Conservation (phyloP, 2,329 filamentous ascomycete genomes). For the Ophiostoma pallidulum region DNA sequence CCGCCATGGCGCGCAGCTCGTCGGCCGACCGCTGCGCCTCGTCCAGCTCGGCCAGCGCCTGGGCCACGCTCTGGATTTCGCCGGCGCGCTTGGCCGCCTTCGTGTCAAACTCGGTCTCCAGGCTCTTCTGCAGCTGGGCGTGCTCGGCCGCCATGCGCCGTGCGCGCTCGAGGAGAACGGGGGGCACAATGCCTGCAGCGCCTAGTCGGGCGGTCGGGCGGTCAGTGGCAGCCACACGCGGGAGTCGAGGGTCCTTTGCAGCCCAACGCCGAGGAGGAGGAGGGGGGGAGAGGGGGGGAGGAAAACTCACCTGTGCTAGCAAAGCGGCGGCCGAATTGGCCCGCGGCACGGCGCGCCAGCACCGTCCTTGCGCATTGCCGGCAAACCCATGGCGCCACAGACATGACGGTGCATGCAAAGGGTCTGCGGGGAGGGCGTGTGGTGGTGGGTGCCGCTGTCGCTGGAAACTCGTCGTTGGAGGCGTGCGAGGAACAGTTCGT, state of each 20-base stretch:
- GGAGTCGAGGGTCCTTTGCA: too few relatives aligned
- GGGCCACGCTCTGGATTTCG: slow-evolving; percentile 48
- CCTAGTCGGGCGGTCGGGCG: not conserved
- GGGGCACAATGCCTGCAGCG: slow-evolving; percentile 31
- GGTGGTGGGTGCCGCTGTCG: not conserved
- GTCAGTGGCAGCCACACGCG: not conserved
- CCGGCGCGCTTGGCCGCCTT: slow-evolving; percentile 50
- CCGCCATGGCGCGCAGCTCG: slow-evolving; percentile 44
- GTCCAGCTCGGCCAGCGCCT: slow-evolving; percentile 51
- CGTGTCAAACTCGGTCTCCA: slow-evolving; percentile 46
- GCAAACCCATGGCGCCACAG: slow-evolving; percentile 42
- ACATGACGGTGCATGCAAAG: slow-evolving; percentile 23
- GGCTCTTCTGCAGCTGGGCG: slow-evolving; percentile 39
- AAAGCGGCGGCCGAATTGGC: slow-evolving; percentile 27
- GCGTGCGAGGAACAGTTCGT: too few relatives aligned
- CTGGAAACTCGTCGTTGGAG: too few relatives aligned
- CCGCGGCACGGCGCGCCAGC: slow-evolving; percentile 22
- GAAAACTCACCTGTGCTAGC: slow-evolving; percentile 34
- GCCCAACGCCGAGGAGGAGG: slow-evolving; percentile 11
- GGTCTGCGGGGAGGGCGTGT: not conserved
- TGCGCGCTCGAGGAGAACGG: slow-evolving; percentile 51
- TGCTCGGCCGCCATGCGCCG: slow-evolving; percentile 49
- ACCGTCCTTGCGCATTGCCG: slow-evolving; percentile 36
- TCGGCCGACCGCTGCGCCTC: slow-evolving; percentile 40
- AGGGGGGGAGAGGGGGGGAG: not conserved